A percentile compares a stretch with the other conserved stretches of the same genome.
These are phyloP conservation scores for Amylocystis lapponica DNA, from an alignment of 768 basidiomycete species.

Conservation along the genomic window DNA sequence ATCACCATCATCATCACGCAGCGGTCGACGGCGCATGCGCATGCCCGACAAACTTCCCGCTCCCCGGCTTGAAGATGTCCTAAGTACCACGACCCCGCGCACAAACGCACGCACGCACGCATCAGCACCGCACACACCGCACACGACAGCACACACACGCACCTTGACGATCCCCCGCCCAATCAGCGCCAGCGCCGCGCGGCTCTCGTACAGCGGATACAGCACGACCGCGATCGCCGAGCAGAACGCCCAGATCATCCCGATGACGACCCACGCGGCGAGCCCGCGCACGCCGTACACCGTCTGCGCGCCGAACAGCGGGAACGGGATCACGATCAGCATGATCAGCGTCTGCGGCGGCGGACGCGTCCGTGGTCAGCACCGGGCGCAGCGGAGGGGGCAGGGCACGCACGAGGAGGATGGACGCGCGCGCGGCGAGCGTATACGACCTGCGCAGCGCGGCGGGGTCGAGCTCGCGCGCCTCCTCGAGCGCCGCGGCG, in stretches of 20 bases:
- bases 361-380: not conserved
- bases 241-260: conserved; percentile 79
- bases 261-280: conserved; percentile 75
- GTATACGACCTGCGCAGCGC: conserved; percentile 68
- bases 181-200: conserved; percentile 58
- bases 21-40: too few relatives aligned
- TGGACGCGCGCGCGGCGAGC: conserved; percentile 74
- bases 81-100: conserved; percentile 14
- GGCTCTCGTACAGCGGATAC: conserved; percentile 84
- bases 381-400: not conserved
- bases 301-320: conserved; percentile 78
- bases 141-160: too few relatives aligned
- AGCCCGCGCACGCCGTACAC: conserved; percentile 61
- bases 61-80: conserved; percentile 38
- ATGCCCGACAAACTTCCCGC: conserved; percentile 35
- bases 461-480: conserved; percentile 59
- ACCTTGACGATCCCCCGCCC: conserved; percentile 61
- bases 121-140: not conserved
- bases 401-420: conserved; percentile 46
- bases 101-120: not conserved
- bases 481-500: conserved; percentile 28
- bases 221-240: conserved; percentile 73
- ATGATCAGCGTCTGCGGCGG: conserved; percentile 49
- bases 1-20: too few relatives aligned
- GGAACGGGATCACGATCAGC: conserved; percentile 75